A percentile compares a stretch with the other conserved stretches of the same genome.
Conservation (phyloP, 1,284 basidiomycete genomes). For the Malassezia globosa region DNA sequence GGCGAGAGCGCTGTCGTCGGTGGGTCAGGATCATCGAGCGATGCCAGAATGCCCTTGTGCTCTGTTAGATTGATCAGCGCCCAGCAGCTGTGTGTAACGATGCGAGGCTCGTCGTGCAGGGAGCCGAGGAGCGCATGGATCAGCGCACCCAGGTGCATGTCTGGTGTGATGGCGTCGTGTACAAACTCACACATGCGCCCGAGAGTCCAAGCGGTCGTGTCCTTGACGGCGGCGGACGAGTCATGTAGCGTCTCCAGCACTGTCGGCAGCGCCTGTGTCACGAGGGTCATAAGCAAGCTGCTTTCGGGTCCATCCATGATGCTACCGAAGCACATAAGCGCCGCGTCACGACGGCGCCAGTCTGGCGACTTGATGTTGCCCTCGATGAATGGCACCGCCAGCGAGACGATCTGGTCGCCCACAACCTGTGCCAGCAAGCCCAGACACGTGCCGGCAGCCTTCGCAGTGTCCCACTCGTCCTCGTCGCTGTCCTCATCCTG, state of each 20-base stretch:
- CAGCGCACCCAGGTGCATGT: slow-evolving; percentile 73
- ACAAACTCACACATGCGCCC: slow-evolving; percentile 87
- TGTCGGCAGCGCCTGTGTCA: slow-evolving; percentile 83
- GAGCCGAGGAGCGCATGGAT: slow-evolving; percentile 73
- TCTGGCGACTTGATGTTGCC: slow-evolving; percentile 76
- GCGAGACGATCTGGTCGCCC: slow-evolving; percentile 76
- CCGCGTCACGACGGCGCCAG: slow-evolving; percentile 92
- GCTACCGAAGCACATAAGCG: slow-evolving; percentile 94
- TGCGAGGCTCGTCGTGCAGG: slow-evolving; percentile 69
- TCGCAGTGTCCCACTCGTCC: slow-evolving; percentile 96
- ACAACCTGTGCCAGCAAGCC: slow-evolving; percentile 80
- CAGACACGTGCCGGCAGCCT: slow-evolving; percentile 92
- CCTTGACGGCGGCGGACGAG: slow-evolving; percentile 73
- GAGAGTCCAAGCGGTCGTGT: slow-evolving; percentile 95
- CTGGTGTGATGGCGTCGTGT: slow-evolving; percentile 74
- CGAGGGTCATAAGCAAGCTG: slow-evolving; percentile 71
- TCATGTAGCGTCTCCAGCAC: slow-evolving; percentile 93
- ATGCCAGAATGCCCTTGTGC: slow-evolving; percentile 33
- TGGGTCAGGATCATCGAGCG: slow-evolving; percentile 52
- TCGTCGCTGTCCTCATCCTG: slow-evolving; percentile 97
- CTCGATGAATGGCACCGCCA: slow-evolving; percentile 96
- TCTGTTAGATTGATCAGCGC: slow-evolving; percentile 74
- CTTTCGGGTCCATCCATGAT: slow-evolving; percentile 93
- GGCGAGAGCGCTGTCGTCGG: slow-evolving; percentile 61
- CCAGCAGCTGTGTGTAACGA: slow-evolving; percentile 91